These are phyloP conservation scores for Potentilla sterilis DNA, from an alignment of 306 rosid species.

Conservation along the genomic window DNA sequence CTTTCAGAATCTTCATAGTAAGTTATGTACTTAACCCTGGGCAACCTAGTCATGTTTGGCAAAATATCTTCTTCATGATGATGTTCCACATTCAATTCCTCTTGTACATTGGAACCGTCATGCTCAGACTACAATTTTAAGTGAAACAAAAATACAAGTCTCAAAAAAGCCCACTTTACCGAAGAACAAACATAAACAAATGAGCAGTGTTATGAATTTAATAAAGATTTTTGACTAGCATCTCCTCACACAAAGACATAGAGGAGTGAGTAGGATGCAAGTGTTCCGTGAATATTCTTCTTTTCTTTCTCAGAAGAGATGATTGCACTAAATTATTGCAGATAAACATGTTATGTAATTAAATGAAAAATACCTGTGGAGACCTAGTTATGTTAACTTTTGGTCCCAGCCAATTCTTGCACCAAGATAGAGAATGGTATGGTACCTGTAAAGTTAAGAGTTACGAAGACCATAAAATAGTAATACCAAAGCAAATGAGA, in stretches of 20 bases:
- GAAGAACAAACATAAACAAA: neutral
- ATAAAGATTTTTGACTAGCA: neutral
- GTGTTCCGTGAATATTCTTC: neutral
- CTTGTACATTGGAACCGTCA: conserved; percentile 87
- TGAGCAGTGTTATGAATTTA: neutral
- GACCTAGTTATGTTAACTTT: conserved; percentile 93
- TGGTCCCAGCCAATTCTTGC: conserved; percentile 96
- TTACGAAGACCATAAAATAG: neutral
- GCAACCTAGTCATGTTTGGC: conserved; percentile 74
- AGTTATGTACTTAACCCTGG: conserved; percentile 79
- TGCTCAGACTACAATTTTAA: conserved; percentile 69
- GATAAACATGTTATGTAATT: neutral
- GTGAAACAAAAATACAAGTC: conserved; percentile 18
- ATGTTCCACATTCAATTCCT: conserved; percentile 75
- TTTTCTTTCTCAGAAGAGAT: neutral
- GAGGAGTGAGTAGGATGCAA: neutral
- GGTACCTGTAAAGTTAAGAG: conserved; percentile 64
- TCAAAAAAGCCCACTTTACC: conserved; percentile 3
- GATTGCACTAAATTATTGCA: conserved; percentile 2
- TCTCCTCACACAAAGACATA: neutral
- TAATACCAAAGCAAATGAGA: conserved; percentile 7
- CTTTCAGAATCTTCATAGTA: conserved; percentile 90
- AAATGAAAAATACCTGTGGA: conserved; percentile 71
- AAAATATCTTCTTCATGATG: conserved; percentile 60
- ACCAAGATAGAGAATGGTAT: conserved; percentile 89